Percentiles rank a stretch among this genome's conserved stretches.
phyloP scores from a whole-genome alignment of 495 filamentous ascomycete genomes.

The Aspergillus panamensis region DNA sequence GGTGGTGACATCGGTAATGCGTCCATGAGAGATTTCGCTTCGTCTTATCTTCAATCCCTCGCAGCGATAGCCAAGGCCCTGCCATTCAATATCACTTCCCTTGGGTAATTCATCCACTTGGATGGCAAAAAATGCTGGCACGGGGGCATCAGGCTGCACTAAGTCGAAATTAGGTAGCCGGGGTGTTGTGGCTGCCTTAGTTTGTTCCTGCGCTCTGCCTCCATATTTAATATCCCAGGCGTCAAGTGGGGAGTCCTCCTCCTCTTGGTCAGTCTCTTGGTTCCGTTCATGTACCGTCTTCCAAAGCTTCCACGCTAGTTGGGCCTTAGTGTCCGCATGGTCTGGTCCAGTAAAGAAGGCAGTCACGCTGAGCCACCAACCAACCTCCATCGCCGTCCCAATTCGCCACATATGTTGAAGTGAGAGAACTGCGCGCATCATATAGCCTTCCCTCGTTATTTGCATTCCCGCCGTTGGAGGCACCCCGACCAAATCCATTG shows the following conservation, averaged over 20 bases:
- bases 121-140: slow-evolving; percentile 66
- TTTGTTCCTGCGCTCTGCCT: slow-evolving; percentile 26
- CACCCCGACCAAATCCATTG: slow-evolving; percentile 56
- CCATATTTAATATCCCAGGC: slow-evolving; percentile 69
- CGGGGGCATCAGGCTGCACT: slow-evolving; percentile 17
- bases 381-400: slow-evolving; percentile 64
- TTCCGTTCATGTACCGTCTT: slow-evolving; percentile 39
- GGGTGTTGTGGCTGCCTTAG: slow-evolving; percentile 12
- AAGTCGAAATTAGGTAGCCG: slow-evolving; percentile 33
- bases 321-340: slow-evolving; percentile 33
- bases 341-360: slow-evolving; percentile 57
- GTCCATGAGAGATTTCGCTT: slow-evolving; percentile 14
- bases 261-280: slow-evolving; percentile 29
- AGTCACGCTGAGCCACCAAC: slow-evolving; percentile 68
- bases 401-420: slow-evolving; percentile 92
- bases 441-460: slow-evolving; percentile 34
- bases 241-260: slow-evolving; percentile 56
- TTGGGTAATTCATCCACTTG: slow-evolving; percentile 71
- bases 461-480: slow-evolving; percentile 4
- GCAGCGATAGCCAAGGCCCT: slow-evolving; percentile 45
- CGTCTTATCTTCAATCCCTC: slow-evolving; percentile 21
- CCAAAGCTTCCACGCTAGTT: slow-evolving; percentile 51
- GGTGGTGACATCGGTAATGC: slow-evolving; percentile 23
- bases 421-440: slow-evolving; percentile 56
- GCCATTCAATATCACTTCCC: slow-evolving; percentile 70